Evolutionary conservation across 768 basidiomycete species (phyloP).

Genomic region (Leccinum boreale): DNA sequence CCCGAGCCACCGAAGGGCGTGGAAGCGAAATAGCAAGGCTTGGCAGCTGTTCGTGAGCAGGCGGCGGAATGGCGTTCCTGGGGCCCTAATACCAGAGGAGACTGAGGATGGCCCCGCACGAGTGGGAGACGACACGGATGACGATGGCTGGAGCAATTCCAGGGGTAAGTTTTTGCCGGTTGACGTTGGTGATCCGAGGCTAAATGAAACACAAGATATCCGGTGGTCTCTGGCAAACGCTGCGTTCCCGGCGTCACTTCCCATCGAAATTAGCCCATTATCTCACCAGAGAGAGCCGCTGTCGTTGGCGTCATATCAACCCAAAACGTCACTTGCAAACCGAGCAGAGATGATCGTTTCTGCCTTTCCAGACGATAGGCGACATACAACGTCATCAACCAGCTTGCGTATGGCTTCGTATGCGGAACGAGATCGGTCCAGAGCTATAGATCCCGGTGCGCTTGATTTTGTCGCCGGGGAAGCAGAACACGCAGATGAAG

Average conservation of each 20-base stretch:
- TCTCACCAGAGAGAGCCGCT: conserved; percentile 37
- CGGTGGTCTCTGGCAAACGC: conserved; percentile 28
- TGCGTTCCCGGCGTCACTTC: conserved; percentile 54
- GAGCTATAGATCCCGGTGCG: conserved; percentile 65
- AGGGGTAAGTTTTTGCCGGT: conserved; percentile 20
- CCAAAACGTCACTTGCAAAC: conserved; percentile 44
- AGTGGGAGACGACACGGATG: conserved; percentile 15
- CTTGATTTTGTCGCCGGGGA: conserved; percentile 56
- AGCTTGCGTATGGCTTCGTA: conserved; percentile 60
- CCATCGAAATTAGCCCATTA: conserved; percentile 52
- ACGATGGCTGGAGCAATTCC: conserved; percentile 25
- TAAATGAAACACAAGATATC: conserved; percentile 20
- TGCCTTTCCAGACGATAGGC: conserved; percentile 19
- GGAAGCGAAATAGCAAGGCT: conserved; percentile 60
- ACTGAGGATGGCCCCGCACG: conserved; percentile 28
- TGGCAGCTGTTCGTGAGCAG: conserved; percentile 58
- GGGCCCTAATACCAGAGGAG: conserved; percentile 36
- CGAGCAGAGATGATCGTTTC: conserved; percentile 33
- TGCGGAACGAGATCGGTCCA: conserved; percentile 63
- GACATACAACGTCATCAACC: conserved; percentile 36
- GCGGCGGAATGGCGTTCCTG: conserved; percentile 26
- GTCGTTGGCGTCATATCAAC: conserved; percentile 57
- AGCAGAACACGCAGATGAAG: conserved; percentile 47
- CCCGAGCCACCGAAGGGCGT: conserved; percentile 69
- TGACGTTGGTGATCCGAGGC: background rate